phyloP scores from a whole-genome alignment of 768 basidiomycete genomes.

The Mycena vitilis region DNA sequence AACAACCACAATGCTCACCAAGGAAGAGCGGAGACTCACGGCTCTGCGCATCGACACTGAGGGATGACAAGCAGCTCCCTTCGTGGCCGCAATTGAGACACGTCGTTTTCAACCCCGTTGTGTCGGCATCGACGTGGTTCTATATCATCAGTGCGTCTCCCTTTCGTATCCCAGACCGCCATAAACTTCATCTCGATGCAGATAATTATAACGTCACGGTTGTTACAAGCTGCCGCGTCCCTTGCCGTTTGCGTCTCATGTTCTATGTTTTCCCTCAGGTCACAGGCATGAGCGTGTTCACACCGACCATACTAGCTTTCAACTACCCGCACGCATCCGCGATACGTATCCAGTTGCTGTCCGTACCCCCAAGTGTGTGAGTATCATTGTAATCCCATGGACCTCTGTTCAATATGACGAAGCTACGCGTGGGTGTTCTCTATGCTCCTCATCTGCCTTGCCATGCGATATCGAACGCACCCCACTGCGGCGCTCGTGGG shows the following conservation, averaged over 20 bases:
- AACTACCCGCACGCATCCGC: constrained; percentile 12
- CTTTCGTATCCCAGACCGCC: neutral
- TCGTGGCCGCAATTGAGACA: neutral
- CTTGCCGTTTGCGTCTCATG: neutral
- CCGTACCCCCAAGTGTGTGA: constrained; percentile 9
- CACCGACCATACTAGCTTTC: constrained; percentile 18
- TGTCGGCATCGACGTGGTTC: constrained; percentile 3
- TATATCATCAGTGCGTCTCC: constrained; percentile 13
- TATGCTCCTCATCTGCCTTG: constrained; percentile 11
- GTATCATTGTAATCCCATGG: too few relatives aligned
- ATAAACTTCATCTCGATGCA: neutral
- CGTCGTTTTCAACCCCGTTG: constrained; percentile 8
- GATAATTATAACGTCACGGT: constrained; percentile 17
- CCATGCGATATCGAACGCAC: constrained; percentile 4
- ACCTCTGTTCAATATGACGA: neutral
- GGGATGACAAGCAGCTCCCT: neutral
- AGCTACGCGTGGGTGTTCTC: constrained; percentile 19
- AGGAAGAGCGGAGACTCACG: constrained; percentile 47
- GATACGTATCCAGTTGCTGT: constrained; percentile 15
- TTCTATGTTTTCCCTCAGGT: neutral
- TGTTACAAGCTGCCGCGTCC: neutral
- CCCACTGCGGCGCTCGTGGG: constrained; percentile 7
- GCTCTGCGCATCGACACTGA: constrained; percentile 1
- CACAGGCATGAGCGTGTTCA: constrained; percentile 15
- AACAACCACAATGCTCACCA: constrained; percentile 47